Base-by-base conservation (phyloP, 202 grass and related monocot species). In the Carex arenaria region DNA sequence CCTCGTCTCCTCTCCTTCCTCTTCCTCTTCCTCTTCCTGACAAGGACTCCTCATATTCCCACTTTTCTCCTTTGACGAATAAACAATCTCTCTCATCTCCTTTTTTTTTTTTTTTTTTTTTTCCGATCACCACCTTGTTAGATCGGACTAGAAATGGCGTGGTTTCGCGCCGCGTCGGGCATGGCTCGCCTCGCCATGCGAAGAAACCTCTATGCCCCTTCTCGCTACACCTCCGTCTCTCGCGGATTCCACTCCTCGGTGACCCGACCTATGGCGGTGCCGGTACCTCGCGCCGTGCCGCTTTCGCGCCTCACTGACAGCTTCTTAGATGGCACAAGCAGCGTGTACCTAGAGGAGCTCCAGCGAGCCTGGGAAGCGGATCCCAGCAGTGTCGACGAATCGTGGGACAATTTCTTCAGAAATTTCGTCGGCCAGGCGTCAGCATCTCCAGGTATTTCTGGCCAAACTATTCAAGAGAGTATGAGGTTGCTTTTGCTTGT, bases 391-490 rank as follows among this genome's bases (percentile, higher is more conserved):
- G 92, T 97, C 26, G 92, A 97, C 53, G 94, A 94, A 80, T 97
- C 92, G 0, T 95, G 90, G 93, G 93, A 95, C 62, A 95, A 95
- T 79, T 95, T 95, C 90, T 95, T 95, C 83, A 89, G 90, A 80
- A 97, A 97, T 66, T 94, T 97, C 63, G 82, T 97, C 12, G 90
- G 80, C 14, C 90, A 94, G 85, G 87, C 92, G 14, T 76, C 88
- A 0, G 77, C 89, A 3, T 72, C 84, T 2, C 85, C 87, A 0
- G 94, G 89, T 6, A 84, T 94, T 77, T 94, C 92, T 56, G 90
- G 94, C 18, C 94, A 97, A 85, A 97, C 92, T 49, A 97, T 94
- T 83, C 90, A 94, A 85, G 92, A 97, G 89, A 97, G 94, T 84
- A 97, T 97, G 94, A 80, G 87, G 85, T 87, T 97, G 15, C 85